A percentile compares a stretch with the other conserved stretches of the same genome.
These are phyloP conservation scores for Diplogelasinospora grovesii DNA, from an alignment of 495 filamentous ascomycete species.

Conservation along the genomic window DNA sequence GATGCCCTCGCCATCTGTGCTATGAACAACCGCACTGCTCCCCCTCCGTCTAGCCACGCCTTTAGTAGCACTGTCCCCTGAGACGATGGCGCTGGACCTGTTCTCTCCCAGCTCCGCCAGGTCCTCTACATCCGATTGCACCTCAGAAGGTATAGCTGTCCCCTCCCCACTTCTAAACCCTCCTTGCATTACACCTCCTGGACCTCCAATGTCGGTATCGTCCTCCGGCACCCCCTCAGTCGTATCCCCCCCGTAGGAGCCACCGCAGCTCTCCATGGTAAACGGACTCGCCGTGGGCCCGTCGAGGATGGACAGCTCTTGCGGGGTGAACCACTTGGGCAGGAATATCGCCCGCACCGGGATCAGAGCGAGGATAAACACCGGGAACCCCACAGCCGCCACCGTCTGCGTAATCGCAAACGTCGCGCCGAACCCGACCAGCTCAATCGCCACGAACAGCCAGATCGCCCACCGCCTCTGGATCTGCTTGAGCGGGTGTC, in stretches of 20 bases:
- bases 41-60: no score
- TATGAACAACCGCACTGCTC: no score
- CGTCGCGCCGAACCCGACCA: constrained; percentile 74
- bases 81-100: constrained; percentile 12
- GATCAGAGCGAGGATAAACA: constrained; percentile 77
- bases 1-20: no score
- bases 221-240: not conserved
- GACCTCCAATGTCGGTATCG: no score
- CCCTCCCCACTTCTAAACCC: no score
- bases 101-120: constrained; percentile 4
- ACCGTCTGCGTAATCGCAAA: constrained; percentile 97
- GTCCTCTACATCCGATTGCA: no score
- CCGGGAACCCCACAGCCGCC: constrained; percentile 87
- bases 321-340: constrained; percentile 57
- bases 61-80: no score
- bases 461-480: constrained; percentile 59
- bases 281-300: constrained; percentile 75
- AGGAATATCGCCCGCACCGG: constrained; percentile 68
- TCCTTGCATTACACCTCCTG: no score
- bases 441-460: constrained; percentile 69
- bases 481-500: constrained; percentile 60
- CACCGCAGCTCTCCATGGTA: constrained; percentile 79
- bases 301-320: constrained; percentile 70
- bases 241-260: constrained; percentile 45
- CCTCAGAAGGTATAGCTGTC: no score